Base-by-base conservation (phyloP, 306 rosid genomes). In the Malus fusca region DNA sequence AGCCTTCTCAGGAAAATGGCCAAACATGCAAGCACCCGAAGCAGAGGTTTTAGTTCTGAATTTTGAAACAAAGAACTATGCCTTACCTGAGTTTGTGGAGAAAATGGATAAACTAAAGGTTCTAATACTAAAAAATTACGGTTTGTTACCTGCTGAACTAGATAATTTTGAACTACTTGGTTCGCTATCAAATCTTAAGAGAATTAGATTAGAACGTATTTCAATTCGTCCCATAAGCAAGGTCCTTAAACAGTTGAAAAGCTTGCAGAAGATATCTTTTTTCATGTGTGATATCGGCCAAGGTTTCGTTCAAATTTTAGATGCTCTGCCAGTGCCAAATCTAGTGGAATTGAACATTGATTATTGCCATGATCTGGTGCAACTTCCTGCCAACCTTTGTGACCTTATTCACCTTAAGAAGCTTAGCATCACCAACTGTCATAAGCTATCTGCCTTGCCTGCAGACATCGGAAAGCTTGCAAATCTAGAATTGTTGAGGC, bases 41-140 rank as follows among this genome's bases (percentile, higher is more conserved):
- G 90, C 77, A 42, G 87, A 88, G 84, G 96, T 83, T 59, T 77
- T 92, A 30, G 82, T 90, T 59, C 68, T 92, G 42, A 90, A 87
- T 76, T 44, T 88, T 77, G 66, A 80, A 44, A 44, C 82, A 61
- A 74, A 75, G 68, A 85, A 90, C 37, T 84, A 58, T 75, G 46
- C 48, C 43, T 30, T 92, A 18, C 96, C 96, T 4, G 66, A n/a
- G 55, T 90, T 88, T 76, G 56, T 88, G 82, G 77, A 82, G 67
- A 66, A 77, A 81, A 86, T 87, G 94, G 71, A 59, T 21, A 84
- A 90, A 37, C 31, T 92, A 64, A 87, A 87, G 82, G 88, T 79
- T 76, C 8, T 92, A 12, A 77, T 87, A 33, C 30, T 86, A 59
- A 84, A 90, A 44, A 87, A 87, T 37, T 75, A 80, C 37, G 88